Conservation (phyloP, 2,329 filamentous ascomycete genomes). For the Gnomoniopsis smithogilvyi region DNA sequence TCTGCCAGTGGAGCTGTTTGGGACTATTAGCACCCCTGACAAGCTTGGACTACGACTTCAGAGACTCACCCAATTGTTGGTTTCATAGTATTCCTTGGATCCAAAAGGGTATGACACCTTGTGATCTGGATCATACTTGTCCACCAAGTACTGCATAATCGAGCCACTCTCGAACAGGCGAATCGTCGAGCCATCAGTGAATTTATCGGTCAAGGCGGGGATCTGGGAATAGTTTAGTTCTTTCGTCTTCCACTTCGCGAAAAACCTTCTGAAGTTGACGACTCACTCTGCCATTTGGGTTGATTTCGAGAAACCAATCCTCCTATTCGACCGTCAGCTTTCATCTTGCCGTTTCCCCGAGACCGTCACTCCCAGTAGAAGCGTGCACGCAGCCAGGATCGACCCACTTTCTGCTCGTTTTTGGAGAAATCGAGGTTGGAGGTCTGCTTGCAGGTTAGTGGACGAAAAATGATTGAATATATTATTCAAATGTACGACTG, state of each 20-base stretch:
- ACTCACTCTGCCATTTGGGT: constrained; percentile 55
- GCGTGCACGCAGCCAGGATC: neutral
- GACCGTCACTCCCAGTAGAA: neutral
- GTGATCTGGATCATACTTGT: constrained; percentile 73
- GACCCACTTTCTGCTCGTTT: constrained; percentile 53
- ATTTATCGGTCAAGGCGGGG: constrained; percentile 75
- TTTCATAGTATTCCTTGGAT: constrained; percentile 72
- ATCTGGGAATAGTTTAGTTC: constrained; percentile 49
- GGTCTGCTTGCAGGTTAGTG: constrained; percentile 5
- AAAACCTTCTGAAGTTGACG: neutral
- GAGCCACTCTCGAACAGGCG: constrained; percentile 75
- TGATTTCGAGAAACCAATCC: constrained; percentile 67
- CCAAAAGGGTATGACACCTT: constrained; percentile 73
- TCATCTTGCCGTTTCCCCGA: neutral
- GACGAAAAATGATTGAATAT: neutral
- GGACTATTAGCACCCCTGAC: neutral
- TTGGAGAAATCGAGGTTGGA: constrained; percentile 52
- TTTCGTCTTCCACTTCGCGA: neutral
- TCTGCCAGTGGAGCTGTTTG: constrained; percentile 65
- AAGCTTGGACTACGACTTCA: too few species aligned
- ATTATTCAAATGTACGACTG: neutral
- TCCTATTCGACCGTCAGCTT: constrained; percentile 27
- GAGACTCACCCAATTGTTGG: constrained; percentile 65
- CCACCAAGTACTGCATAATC: constrained; percentile 77
- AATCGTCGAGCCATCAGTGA: constrained; percentile 67